Evolutionary conservation across 345 rosid genomes (phyloP), one percentile per base, ranked within the genome.

Genomic region (Eucalyptus tenuipes): DNA sequence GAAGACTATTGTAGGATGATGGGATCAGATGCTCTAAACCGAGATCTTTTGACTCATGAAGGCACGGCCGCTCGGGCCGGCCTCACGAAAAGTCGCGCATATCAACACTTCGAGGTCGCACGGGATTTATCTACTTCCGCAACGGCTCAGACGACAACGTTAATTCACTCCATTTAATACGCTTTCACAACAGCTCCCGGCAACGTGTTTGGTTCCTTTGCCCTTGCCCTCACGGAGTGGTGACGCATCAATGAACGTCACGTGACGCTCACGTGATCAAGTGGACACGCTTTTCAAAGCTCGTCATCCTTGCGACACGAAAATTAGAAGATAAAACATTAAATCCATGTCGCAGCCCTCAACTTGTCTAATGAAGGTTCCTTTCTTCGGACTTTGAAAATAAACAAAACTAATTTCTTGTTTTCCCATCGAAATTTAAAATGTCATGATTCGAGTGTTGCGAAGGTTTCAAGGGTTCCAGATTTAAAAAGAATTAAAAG

Each of bases 21-120:
- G 61, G 13, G 29, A 55, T 10, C 24, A 55, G 29, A 2, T 9
- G 18, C 29, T 55, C 61, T 22, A 20, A 53, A 53, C 0, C 3
- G 2, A 20, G 11, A 20, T 53, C 0, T 22, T 53, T 20, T 20
- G 8, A 50, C 0, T 50, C 53, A 52, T 52, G 55, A 55, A 55
- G 59, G 61, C 61, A 59, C 8, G 15, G 4, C 33, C 2, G n/a
- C 17, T 64, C 3, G 37, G 9, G 17, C 1, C 5, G 0, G 71
- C 33, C 5, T 2, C 8, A 12, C 8, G 8, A 27, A 13, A 61
- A 6, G 33, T 4, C 33, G 3, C 1, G 4, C 16, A 13, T 13
- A 29, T 13, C 71, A 13, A 29, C 33, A 29, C 8, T 11, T 61
- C 1, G 33, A 29, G 33, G 13, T 61, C 4, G 33, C 71, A 29